Evolutionary conservation across 106 monocot genomes (phyloP).

Genomic region (Amphibolis antarctica): DNA sequence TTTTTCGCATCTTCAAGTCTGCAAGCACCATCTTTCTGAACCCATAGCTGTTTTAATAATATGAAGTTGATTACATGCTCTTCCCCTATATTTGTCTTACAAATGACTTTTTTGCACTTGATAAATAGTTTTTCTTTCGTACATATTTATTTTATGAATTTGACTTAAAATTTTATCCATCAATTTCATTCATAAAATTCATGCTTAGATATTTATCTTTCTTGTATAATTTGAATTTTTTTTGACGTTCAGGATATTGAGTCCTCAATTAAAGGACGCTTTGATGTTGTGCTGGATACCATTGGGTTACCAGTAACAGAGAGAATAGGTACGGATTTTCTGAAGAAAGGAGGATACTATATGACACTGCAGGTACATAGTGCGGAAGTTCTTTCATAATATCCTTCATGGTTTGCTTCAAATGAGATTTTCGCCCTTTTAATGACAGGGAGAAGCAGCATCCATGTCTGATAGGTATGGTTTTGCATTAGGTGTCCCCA

Average conservation of each 20-base stretch:
- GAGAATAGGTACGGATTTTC: slow-evolving; percentile 66
- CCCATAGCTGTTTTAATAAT: too few relatives aligned
- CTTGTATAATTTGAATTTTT: background rate
- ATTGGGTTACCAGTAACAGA: slow-evolving; percentile 87
- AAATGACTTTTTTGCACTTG: too few relatives aligned
- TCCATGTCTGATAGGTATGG: slow-evolving; percentile 30
- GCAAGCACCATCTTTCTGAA: too few relatives aligned
- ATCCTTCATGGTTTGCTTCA: background rate
- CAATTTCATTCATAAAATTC: too few relatives aligned
- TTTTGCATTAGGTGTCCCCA: slow-evolving; percentile 32
- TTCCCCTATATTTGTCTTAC: too few relatives aligned
- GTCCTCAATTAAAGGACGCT: slow-evolving; percentile 53
- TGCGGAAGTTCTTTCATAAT: background rate
- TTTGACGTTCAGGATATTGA: slow-evolving; percentile 8
- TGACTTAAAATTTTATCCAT: too few relatives aligned
- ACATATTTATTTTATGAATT: too few relatives aligned
- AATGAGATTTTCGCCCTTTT: background rate
- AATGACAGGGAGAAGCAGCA: slow-evolving; percentile 69
- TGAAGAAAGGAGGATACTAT: slow-evolving; percentile 19
- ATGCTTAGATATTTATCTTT: background rate
- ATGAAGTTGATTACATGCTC: too few relatives aligned
- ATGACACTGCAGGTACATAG: slow-evolving; percentile 80
- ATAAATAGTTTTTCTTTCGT: too few relatives aligned
- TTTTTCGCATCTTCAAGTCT: too few relatives aligned
- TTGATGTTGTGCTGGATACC: slow-evolving; percentile 92